Percentiles rank a stretch among this genome's conserved stretches.
Evolutionary conservation across 306 rosid species (phyloP).

Genomic region (Trifolium subterraneum): DNA sequence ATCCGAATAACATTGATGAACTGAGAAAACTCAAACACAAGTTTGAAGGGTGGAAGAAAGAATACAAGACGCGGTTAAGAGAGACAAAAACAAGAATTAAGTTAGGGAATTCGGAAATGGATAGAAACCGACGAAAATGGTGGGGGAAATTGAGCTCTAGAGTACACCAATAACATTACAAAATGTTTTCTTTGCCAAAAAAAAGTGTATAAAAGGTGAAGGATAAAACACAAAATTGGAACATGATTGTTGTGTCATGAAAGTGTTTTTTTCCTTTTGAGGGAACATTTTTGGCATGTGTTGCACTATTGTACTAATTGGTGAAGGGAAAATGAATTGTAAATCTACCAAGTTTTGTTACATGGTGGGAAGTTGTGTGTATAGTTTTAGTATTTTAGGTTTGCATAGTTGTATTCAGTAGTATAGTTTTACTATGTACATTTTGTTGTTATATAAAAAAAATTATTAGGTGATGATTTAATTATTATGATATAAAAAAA

Average conservation of each 20-base stretch:
- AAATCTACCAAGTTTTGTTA: conserved; percentile 58
- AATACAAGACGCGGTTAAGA: conserved; percentile 71
- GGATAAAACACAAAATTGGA: conserved; percentile 34
- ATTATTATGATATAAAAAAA: too few relatives aligned
- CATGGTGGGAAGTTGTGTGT: conserved; percentile 62
- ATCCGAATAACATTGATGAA: conserved; percentile 59
- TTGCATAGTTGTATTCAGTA: conserved; percentile 49
- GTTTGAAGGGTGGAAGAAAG: conserved; percentile 90
- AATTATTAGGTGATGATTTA: too few relatives aligned
- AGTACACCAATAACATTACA: conserved; percentile 48
- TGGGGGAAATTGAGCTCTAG: conserved; percentile 73
- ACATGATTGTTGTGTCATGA: conserved; percentile 34
- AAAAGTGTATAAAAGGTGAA: conserved; percentile 33
- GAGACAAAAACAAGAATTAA: conserved; percentile 67
- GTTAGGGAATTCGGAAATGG: conserved; percentile 59
- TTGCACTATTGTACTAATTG: conserved; percentile 35
- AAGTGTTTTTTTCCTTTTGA: neutral
- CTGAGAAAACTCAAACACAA: conserved; percentile 63
- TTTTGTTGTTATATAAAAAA: conserved; percentile 40
- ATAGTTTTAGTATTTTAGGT: conserved; percentile 56
- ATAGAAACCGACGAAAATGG: conserved; percentile 73
- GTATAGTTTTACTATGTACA: conserved; percentile 59
- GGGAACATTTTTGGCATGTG: conserved; percentile 28
- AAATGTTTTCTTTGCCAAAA: conserved; percentile 26
- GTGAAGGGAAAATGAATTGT: conserved; percentile 49